A percentile compares a stretch with the other conserved stretches of the same genome.
phyloP scores from a whole-genome alignment of 805 yeast species.

The Myxozyma neotropica region DNA sequence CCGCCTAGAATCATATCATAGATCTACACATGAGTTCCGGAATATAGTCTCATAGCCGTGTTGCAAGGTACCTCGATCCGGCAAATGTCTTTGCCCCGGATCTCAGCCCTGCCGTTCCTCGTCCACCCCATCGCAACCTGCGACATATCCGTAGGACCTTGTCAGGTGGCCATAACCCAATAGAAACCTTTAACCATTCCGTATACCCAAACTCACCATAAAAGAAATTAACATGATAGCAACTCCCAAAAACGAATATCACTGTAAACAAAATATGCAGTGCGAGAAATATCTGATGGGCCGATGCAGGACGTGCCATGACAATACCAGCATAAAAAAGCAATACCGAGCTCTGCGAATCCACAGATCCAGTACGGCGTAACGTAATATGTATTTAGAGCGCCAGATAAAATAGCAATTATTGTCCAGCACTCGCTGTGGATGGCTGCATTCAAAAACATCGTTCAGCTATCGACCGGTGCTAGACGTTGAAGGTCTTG shows the following conservation, averaged over 20 bases:
- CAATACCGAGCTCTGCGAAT: slow-evolving; percentile 44
- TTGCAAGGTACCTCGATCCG: slow-evolving; percentile 1
- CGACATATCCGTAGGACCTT: slow-evolving; percentile 59
- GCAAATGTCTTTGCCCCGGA: slow-evolving; percentile 1
- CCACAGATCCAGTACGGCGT: slow-evolving; percentile 41
- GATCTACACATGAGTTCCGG: slow-evolving; percentile 27
- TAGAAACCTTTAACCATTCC: slow-evolving; percentile 55
- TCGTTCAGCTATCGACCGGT: slow-evolving; percentile 64
- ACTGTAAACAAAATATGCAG: slow-evolving; percentile 60
- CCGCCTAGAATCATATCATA: slow-evolving; percentile 3
- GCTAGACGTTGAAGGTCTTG: slow-evolving; percentile 62
- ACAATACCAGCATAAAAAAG: slow-evolving; percentile 52
- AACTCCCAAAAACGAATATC: slow-evolving; percentile 56
- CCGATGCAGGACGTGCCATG: slow-evolving; percentile 55
- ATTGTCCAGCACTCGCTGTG: slow-evolving; percentile 64
- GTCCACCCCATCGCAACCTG: slow-evolving; percentile 34
- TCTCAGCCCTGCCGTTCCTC: not conserved
- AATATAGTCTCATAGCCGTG: not conserved
- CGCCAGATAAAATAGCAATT: slow-evolving; percentile 19
- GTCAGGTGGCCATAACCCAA: slow-evolving; percentile 73
- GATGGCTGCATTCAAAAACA: slow-evolving; percentile 52
- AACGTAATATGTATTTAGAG: slow-evolving; percentile 15
- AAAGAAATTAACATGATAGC: slow-evolving; percentile 51
- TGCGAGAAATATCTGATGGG: slow-evolving; percentile 62
- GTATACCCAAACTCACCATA: slow-evolving; percentile 50